A percentile compares a stretch with the other conserved stretches of the same genome.
Conservation (phyloP, 2,329 filamentous ascomycete genomes). For the Sarocladiaceae sp. region DNA sequence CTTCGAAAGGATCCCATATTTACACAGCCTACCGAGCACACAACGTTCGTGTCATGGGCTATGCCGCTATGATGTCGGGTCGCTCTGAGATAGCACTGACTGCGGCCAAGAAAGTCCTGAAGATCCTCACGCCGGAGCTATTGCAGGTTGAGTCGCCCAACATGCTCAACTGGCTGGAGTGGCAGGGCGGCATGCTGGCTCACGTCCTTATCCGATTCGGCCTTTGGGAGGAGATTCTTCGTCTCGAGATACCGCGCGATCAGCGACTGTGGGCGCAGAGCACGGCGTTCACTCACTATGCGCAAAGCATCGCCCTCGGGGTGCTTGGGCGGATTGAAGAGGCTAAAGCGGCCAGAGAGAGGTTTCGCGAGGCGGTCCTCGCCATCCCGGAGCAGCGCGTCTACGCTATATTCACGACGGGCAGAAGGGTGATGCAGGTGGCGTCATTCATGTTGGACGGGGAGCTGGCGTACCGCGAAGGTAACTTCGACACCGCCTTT, state of each 20-base stretch:
- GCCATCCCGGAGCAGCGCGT: slow-evolving; percentile 47
- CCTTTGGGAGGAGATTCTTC: slow-evolving; percentile 58
- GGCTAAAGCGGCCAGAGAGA: slow-evolving; percentile 41
- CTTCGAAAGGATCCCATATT: slow-evolving; percentile 58
- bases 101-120: slow-evolving; percentile 53
- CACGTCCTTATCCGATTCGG: slow-evolving; percentile 71
- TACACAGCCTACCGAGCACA: slow-evolving; percentile 71
- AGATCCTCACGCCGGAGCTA: slow-evolving; percentile 55
- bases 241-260: slow-evolving; percentile 49
- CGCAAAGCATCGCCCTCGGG: slow-evolving; percentile 59
- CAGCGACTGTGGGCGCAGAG: slow-evolving; percentile 57
- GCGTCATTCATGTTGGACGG: slow-evolving; percentile 64
- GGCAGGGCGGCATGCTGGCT: slow-evolving; percentile 57
- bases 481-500: slow-evolving; percentile 53
- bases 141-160: slow-evolving; percentile 56
- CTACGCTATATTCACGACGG: too few relatives aligned
- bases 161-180: slow-evolving; percentile 70
- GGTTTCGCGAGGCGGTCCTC: slow-evolving; percentile 44
- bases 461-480: slow-evolving; percentile 62
- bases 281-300: slow-evolving; percentile 62
- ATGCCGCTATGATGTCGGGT: slow-evolving; percentile 72
- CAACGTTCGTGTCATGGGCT: slow-evolving; percentile 68
- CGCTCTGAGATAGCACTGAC: slow-evolving; percentile 57
- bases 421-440: slow-evolving; percentile 57
- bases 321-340: slow-evolving; percentile 46